Base-by-base conservation (phyloP, 176 grass and related monocot genomes). In the Microstegium vimineum region DNA sequence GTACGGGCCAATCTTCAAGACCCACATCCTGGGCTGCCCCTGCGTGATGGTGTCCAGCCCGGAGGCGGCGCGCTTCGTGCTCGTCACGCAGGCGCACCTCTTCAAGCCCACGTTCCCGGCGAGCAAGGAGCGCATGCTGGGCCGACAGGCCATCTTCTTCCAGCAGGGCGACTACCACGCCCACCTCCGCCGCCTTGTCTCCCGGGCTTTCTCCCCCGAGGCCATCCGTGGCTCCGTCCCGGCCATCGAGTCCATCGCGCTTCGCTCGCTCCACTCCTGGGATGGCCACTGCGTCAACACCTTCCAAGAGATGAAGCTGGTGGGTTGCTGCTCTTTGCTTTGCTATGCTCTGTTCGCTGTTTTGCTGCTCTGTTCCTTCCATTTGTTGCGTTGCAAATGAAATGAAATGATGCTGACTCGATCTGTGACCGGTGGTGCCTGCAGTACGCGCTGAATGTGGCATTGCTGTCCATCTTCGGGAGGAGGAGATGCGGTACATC, bases 61-160 rank as follows among this genome's bases (percentile, higher is more conserved):
- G 5, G 97, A 99, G 87, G 97, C 97, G 36, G 97, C 97, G 60
- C 81, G 85, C 60, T 99, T 99, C 74, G 97, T 99, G 79, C 91
- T 99, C 8, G 93, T 96, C 15, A 99, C 89, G 8, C 91, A 84
- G 86, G 93, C 97, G 28, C 97, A 96, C 81, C 97, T 95, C 36
- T 99, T 99, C 91, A 99, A 96, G 78, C 97, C 97, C 35, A 96
- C 93, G 18, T 99, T 92, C 87, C 97, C 97, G 25, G 97, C 87
- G 5, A 99, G 97, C 91, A 99, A 99, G 87, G 97, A 99, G 91
- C 89, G 97, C 64, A 99, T 99, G 93, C 62, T 99, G 14, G 97
- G 97, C 0, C 91, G 69, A 1, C 89, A 92, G 91, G 97, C 97
- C 62, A 99, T 99, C 89, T 99, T 99, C 91, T 99, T 99, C 82